Conservation (phyloP, 768 basidiomycete genomes). For the Hysterangium stoloniferum region DNA sequence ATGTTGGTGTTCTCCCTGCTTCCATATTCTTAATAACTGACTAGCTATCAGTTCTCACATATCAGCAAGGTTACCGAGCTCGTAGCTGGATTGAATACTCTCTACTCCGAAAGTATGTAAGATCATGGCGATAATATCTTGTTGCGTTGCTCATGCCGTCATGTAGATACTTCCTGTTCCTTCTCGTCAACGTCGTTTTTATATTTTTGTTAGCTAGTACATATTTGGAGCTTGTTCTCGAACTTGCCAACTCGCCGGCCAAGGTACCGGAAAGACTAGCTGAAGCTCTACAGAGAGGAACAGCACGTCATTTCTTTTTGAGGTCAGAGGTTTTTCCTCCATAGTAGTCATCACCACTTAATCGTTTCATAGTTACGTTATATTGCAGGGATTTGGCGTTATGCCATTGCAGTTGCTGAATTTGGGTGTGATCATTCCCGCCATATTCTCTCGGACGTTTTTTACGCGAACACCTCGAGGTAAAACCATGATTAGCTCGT, state of each 20-base stretch:
- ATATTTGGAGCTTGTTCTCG: conserved; percentile 84
- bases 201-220: conserved; percentile 90
- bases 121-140: neutral
- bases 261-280: conserved; percentile 94
- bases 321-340: conserved; percentile 13
- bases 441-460: conserved; percentile 65
- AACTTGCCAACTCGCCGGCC: conserved; percentile 87
- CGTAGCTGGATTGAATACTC: conserved; percentile 93
- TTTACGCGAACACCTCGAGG: conserved; percentile 88
- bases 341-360: neutral
- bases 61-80: conserved; percentile 85
- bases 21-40: neutral
- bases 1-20: conserved; percentile 35
- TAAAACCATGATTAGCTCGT: conserved; percentile 22
- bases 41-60: conserved; percentile 58
- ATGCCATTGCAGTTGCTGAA: conserved; percentile 96
- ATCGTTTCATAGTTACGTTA: conserved; percentile 10
- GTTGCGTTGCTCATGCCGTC: conserved; percentile 9
- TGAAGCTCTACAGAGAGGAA: conserved; percentile 67
- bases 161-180: conserved; percentile 84
- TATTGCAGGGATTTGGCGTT: conserved; percentile 64
- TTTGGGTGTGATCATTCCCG: conserved; percentile 79
- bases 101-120: conserved; percentile 75
- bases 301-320: conserved; percentile 44
- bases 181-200: conserved; percentile 88